Conservation (phyloP, 495 filamentous ascomycete species). For the Pyrenula aspistea region DNA sequence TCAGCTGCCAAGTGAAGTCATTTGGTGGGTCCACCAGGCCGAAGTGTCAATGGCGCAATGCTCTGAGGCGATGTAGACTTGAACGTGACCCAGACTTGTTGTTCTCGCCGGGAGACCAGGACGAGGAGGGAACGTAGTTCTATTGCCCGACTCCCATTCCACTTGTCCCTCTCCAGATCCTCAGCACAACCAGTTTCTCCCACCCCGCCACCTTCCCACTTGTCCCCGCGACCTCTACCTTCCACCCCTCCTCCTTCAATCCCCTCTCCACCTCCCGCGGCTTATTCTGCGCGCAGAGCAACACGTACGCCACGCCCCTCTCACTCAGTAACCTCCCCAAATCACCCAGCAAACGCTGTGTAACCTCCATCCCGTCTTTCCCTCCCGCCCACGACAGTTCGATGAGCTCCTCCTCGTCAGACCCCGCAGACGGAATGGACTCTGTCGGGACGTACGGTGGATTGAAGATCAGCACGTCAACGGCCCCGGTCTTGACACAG, state of each 20-base stretch:
- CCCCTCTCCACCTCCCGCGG: slow-evolving; percentile 57
- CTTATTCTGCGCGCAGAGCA: slow-evolving; percentile 80
- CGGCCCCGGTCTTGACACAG: slow-evolving; percentile 36
- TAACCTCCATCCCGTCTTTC: slow-evolving; percentile 83
- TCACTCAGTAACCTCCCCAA: slow-evolving; percentile 50
- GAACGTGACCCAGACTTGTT: too few species aligned
- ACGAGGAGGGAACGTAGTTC: too few species aligned
- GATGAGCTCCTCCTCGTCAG: slow-evolving; percentile 72
- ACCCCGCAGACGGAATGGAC: slow-evolving; percentile 23
- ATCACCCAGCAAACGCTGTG: slow-evolving; percentile 57
- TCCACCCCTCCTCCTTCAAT: slow-evolving; percentile 39
- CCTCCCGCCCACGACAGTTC: slow-evolving; percentile 83
- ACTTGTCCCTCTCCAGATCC: slow-evolving; percentile 64
- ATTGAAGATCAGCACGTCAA: slow-evolving; percentile 91
- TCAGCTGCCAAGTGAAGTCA: too few species aligned
- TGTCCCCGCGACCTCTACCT: slow-evolving; percentile 62
- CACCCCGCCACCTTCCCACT: slow-evolving; percentile 83
- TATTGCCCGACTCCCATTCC: too few species aligned
- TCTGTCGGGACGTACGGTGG: slow-evolving; percentile 88
- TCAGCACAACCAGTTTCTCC: slow-evolving; percentile 76
- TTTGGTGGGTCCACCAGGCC: too few species aligned
- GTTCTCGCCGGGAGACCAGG: too few species aligned
- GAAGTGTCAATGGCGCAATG: too few species aligned
- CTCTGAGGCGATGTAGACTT: too few species aligned
- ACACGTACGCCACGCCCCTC: slow-evolving; percentile 72